Evolutionary conservation across 257 asterid genomes (phyloP).

Genomic region (Handroanthus guayacan): DNA sequence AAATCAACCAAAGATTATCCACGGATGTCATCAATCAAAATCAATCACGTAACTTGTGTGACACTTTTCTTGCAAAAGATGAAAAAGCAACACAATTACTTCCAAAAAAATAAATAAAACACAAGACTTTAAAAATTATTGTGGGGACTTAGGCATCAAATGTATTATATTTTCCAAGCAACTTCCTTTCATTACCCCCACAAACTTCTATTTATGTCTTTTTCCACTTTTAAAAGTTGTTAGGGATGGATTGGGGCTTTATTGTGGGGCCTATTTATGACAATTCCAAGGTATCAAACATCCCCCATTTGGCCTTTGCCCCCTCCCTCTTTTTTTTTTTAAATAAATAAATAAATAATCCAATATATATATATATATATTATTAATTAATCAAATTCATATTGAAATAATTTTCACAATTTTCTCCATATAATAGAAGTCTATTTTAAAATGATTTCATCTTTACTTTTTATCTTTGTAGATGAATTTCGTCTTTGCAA

Average conservation of each 20-base stretch:
- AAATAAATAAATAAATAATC: neutral
- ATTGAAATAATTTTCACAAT: too few species aligned
- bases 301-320: slow-evolving; percentile 4
- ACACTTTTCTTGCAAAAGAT: slow-evolving; percentile 37
- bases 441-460: too few species aligned
- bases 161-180: slow-evolving; percentile 35
- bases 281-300: slow-evolving; percentile 35
- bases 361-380: neutral
- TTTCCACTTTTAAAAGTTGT: slow-evolving; percentile 5
- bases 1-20: slow-evolving; percentile 26
- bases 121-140: slow-evolving; percentile 8
- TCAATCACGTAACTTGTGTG: slow-evolving; percentile 26
- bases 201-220: neutral
- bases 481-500: too few species aligned
- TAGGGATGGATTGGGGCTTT: neutral
- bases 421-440: too few species aligned
- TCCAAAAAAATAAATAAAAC: slow-evolving; percentile 21
- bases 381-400: too few species aligned
- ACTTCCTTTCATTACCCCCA: slow-evolving; percentile 26
- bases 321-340: neutral
- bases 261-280: slow-evolving; percentile 28
- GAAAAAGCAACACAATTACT: slow-evolving; percentile 19
- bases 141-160: slow-evolving; percentile 10
- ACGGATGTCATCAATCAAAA: slow-evolving; percentile 19
- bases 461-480: too few species aligned